Conservation (phyloP, 225 moss, liverwort and hornwort genomes). For the Sphagnum contortum region DNA sequence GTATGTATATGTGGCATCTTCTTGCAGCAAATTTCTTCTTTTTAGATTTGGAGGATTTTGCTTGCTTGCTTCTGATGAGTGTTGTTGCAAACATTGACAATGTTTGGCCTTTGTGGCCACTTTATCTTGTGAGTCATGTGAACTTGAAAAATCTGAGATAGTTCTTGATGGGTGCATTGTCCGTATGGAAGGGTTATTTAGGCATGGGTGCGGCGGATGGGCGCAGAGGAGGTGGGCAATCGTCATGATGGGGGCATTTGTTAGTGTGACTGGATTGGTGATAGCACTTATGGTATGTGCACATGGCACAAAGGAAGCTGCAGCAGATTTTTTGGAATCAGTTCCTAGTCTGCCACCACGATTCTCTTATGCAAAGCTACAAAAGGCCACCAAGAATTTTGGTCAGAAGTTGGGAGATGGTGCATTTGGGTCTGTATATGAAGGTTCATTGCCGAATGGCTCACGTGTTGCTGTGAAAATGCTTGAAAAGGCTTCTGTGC, state of each 20-base stretch:
- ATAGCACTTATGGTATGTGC: constrained; percentile 27
- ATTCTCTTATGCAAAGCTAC: constrained; percentile 43
- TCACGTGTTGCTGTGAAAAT: constrained; percentile 73
- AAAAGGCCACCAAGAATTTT: constrained; percentile 62
- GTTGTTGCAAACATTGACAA: no score
- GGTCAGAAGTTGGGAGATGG: constrained; percentile 63
- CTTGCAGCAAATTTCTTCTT: no score
- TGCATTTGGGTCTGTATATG: constrained; percentile 75
- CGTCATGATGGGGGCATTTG: constrained; percentile 11
- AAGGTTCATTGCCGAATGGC: constrained; percentile 53
- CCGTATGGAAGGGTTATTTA: no score
- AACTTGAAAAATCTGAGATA: not conserved
- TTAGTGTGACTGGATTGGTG: constrained; percentile 29
- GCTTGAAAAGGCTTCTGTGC: constrained; percentile 52
- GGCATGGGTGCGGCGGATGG: no score
- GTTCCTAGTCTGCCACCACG: constrained; percentile 46
- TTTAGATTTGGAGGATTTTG: not conserved
- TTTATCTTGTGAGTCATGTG: constrained; percentile 5
- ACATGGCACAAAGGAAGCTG: constrained; percentile 34
- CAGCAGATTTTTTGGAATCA: constrained; percentile 35
- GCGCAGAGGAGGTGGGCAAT: constrained; percentile 20
- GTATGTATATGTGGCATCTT: no score
- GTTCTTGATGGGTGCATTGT: no score
- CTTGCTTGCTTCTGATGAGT: not conserved
- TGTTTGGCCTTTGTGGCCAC: not conserved